Evolutionary conservation across 768 basidiomycete species (phyloP).

Genomic region (Kwoniella mangroviensis): DNA sequence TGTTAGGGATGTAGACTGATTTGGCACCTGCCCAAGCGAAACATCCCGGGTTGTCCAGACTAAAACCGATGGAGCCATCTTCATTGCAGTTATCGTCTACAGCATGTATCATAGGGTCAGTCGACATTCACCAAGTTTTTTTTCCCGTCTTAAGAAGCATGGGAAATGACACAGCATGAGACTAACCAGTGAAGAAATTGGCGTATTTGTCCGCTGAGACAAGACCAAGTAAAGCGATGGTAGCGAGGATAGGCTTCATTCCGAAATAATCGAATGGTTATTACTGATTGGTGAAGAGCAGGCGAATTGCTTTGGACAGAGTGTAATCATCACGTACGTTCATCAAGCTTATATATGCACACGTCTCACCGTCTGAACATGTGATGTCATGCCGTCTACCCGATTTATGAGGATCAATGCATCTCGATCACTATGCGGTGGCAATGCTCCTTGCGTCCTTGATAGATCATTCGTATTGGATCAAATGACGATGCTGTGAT

Average conservation of each 20-base stretch:
- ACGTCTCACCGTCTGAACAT: background rate
- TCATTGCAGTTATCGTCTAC: conserved; percentile 25
- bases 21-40: conserved; percentile 11
- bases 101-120: too few relatives aligned
- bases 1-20: conserved; percentile 25
- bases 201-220: conserved; percentile 27
- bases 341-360: background rate
- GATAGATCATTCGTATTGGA: too few relatives aligned
- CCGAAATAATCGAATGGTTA: background rate
- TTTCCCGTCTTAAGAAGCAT: too few relatives aligned
- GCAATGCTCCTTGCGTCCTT: background rate
- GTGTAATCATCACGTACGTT: too few relatives aligned
- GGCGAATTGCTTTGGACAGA: too few relatives aligned
- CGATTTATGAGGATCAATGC: background rate
- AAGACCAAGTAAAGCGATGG: conserved; percentile 9
- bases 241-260: conserved; percentile 22
- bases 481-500: too few relatives aligned
- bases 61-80: conserved; percentile 23
- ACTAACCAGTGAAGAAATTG: conserved; percentile 31
- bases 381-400: background rate
- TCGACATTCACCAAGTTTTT: too few relatives aligned
- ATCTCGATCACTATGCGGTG: background rate
- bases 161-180: too few relatives aligned
- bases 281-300: background rate
- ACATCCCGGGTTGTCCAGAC: conserved; percentile 16